phyloP scores from a whole-genome alignment of 2,329 filamentous ascomycete genomes.

The Cladosporium sp. region DNA sequence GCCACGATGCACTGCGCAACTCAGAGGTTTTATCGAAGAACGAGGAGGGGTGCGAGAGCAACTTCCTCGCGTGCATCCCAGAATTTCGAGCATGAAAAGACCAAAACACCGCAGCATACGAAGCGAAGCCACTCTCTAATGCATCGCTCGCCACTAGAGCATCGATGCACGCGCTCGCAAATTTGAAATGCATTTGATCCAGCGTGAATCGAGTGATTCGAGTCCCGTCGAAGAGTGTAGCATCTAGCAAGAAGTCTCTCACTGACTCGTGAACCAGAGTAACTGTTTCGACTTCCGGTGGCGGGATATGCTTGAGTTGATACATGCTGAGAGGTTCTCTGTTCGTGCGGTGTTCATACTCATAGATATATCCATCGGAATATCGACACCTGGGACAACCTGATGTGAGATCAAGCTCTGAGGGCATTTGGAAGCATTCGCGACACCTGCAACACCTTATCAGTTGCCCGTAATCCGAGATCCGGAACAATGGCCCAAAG shows the following conservation, averaged over 20 bases:
- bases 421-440: no score
- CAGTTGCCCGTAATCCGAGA: no score
- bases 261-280: neutral
- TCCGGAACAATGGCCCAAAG: no score
- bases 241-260: neutral
- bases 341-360: no score
- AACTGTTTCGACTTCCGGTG: neutral
- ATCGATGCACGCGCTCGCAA: neutral
- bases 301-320: no score
- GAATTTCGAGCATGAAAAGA: neutral
- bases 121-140: neutral
- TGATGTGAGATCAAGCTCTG: no score
- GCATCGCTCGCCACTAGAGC: neutral
- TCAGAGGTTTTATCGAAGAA: neutral
- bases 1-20: neutral
- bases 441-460: no score
- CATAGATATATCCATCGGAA: no score
- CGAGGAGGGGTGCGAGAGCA: neutral
- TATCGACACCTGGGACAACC: no score
- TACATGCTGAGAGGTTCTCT: no score
- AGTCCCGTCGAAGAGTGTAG: neutral
- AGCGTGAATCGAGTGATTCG: neutral
- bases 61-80: neutral
- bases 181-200: neutral
- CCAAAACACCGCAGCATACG: neutral